Evolutionary conservation across 2,329 filamentous ascomycete genomes (phyloP).

Genomic region (Verticillium albo-atrum): DNA sequence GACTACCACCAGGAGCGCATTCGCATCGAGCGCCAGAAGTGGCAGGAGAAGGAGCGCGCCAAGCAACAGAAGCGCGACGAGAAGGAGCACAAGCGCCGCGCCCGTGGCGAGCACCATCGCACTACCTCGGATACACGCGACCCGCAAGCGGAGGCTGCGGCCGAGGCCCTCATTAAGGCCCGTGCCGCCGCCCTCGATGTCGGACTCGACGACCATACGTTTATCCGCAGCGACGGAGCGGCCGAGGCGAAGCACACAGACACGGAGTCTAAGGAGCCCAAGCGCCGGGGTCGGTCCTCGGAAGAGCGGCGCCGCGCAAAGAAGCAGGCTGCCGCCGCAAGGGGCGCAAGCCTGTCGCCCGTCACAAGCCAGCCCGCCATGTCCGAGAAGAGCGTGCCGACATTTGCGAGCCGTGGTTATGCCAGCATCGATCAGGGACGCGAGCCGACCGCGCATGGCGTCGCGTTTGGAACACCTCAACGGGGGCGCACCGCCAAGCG

Average conservation of each 20-base stretch:
- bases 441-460: conserved; percentile 25
- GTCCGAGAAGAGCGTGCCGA: conserved; percentile 32
- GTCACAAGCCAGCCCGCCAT: conserved; percentile 18
- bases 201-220: background rate
- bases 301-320: background rate
- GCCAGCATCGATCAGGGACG: conserved; percentile 30
- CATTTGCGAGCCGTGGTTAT: conserved; percentile 43
- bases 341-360: conserved; percentile 1
- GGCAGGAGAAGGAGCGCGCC: conserved; percentile 55
- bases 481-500: conserved; percentile 48
- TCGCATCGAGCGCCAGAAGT: conserved; percentile 57
- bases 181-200: conserved; percentile 15
- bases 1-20: conserved; percentile 50
- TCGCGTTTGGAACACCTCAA: conserved; percentile 36
- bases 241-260: conserved; percentile 3
- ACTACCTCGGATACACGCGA: conserved; percentile 47
- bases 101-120: conserved; percentile 31
- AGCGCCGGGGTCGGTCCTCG: background rate
- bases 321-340: background rate
- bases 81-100: conserved; percentile 52
- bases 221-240: conserved; percentile 16
- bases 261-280: background rate
- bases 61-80: conserved; percentile 61
- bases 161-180: conserved; percentile 23
- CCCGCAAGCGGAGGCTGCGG: conserved; percentile 45